These are phyloP conservation scores for Hexamita inflata DNA, from an alignment of 208 protist genomes.

Conservation along the genomic window DNA sequence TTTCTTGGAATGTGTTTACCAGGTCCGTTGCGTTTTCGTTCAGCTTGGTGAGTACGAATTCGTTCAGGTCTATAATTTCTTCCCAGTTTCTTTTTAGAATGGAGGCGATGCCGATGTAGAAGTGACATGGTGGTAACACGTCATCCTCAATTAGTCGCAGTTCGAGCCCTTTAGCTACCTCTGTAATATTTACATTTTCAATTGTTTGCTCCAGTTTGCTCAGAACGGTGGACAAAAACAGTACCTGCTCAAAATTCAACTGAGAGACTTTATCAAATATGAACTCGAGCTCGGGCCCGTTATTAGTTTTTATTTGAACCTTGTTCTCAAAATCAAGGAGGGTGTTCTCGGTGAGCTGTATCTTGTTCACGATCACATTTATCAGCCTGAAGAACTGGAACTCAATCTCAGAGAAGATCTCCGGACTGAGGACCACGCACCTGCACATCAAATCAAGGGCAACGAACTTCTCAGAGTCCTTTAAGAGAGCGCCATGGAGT, in stretches of 20 bases:
- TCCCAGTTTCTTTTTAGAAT: neutral
- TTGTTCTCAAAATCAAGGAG: neutral
- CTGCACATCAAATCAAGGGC: neutral
- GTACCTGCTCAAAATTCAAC: neutral
- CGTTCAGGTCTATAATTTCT: neutral
- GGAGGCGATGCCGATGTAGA: neutral
- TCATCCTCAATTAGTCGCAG: neutral
- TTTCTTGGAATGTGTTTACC: neutral
- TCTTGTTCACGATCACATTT: neutral
- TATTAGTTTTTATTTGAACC: neutral
- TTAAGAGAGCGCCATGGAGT: neutral
- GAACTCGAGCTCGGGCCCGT: neutral
- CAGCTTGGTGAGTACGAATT: neutral
- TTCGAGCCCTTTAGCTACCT: neutral
- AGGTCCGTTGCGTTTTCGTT: neutral
- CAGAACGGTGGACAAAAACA: neutral
- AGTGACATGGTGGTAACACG: neutral
- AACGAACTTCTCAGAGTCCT: neutral
- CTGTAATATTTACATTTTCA: neutral
- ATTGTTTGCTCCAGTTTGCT: neutral
- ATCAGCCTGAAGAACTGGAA: neutral
- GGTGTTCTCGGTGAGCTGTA: neutral
- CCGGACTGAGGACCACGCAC: neutral
- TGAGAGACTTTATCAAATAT: neutral
- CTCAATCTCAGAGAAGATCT: neutral